These are phyloP conservation scores for Solanum pimpinellifolium DNA, from an alignment of 257 asterid genomes.

Conservation along the genomic window DNA sequence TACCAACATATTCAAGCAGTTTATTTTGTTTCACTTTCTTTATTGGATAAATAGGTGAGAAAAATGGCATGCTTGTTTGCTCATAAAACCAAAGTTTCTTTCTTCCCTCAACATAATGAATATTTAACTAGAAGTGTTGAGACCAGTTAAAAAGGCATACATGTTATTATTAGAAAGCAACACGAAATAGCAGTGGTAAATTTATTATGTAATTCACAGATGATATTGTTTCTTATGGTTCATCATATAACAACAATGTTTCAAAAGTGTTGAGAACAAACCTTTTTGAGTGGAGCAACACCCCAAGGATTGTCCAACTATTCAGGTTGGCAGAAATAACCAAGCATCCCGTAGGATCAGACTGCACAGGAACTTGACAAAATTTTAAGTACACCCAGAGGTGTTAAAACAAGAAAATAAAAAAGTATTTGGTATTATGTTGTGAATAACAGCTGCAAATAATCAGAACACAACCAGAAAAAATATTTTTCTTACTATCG, in stretches of 20 bases:
- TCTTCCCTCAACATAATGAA: not conserved
- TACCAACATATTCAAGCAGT: not conserved
- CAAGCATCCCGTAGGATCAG: constrained; percentile 95
- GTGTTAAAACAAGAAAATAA: not conserved
- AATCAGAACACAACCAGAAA: not conserved
- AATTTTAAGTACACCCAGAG: not conserved
- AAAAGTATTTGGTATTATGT: not conserved
- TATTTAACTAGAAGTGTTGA: not conserved
- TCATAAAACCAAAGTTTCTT: not conserved
- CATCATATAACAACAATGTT: not conserved
- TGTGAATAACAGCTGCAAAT: not conserved
- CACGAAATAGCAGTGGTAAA: not conserved
- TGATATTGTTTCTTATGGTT: not conserved
- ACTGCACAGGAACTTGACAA: constrained; percentile 74
- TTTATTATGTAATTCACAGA: not conserved
- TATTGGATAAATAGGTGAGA: not conserved
- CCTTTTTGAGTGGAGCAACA: constrained; percentile 87
- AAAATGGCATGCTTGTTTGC: not conserved
- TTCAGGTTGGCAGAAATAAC: constrained; percentile 91
- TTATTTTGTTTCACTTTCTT: not conserved
- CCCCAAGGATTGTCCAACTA: constrained; percentile 96
- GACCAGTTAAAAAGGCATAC: not conserved
- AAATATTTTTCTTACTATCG: not conserved
- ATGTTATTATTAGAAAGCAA: not conserved
- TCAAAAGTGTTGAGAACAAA: constrained; percentile 1